Conservation (phyloP, 305 asterid species). For the Rubia balearica region DNA sequence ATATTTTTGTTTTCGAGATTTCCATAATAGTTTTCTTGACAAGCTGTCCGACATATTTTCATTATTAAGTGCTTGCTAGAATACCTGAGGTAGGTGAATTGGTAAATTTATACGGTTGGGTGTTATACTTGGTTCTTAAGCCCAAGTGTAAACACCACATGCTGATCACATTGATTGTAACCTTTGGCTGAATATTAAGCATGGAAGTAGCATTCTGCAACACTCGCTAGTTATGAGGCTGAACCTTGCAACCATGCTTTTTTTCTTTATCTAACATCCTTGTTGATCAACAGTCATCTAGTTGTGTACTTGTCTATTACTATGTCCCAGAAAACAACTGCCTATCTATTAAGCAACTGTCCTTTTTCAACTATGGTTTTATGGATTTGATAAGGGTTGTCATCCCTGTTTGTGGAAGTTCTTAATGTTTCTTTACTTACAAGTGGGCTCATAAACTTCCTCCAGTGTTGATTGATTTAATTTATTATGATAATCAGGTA, state of each 20-base stretch:
- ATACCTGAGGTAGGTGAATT: neutral
- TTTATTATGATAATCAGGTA: conserved; percentile 45
- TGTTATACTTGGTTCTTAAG: too few species aligned
- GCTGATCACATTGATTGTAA: too few species aligned
- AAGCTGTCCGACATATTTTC: neutral
- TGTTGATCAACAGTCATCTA: neutral
- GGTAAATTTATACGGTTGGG: neutral
- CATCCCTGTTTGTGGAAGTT: neutral
- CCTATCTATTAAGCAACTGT: neutral
- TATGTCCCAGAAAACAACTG: neutral
- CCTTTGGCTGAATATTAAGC: neutral
- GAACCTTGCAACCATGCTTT: neutral
- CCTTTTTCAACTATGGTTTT: neutral
- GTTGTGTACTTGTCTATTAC: neutral
- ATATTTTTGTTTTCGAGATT: conserved; percentile 6
- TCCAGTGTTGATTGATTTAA: neutral
- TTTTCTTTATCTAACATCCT: neutral
- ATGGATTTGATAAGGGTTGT: neutral
- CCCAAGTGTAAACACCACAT: too few species aligned
- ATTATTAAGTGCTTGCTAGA: neutral
- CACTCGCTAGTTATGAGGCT: neutral
- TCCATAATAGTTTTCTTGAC: neutral
- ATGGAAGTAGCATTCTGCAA: neutral
- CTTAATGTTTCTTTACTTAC: neutral
- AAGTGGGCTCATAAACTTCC: neutral